phyloP scores from a whole-genome alignment of 2,329 filamentous ascomycete genomes.

The Nemania sp. region DNA sequence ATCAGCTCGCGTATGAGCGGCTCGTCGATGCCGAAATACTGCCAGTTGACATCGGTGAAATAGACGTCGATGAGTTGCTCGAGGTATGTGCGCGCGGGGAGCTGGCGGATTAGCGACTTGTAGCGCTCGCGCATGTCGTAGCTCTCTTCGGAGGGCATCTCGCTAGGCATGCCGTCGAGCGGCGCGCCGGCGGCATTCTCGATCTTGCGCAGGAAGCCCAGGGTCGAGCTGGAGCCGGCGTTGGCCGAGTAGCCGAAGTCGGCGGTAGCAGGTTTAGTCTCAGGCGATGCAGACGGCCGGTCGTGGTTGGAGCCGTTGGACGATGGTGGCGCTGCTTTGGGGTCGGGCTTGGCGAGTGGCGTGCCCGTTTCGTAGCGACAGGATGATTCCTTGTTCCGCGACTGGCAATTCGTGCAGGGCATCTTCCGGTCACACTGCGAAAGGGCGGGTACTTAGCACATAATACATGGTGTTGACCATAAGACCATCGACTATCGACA shows the following conservation, averaged over 20 bases:
- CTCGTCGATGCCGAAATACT: slow-evolving; percentile 60
- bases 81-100: slow-evolving; percentile 58
- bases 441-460: slow-evolving; percentile 22
- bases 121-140: slow-evolving; percentile 58
- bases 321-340: slow-evolving; percentile 30
- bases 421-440: slow-evolving; percentile 60
- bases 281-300: slow-evolving; percentile 30
- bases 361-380: slow-evolving; percentile 61
- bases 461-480: background rate
- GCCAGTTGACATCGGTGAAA: slow-evolving; percentile 62
- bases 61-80: slow-evolving; percentile 59
- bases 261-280: slow-evolving; percentile 48
- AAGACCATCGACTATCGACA: no score
- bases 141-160: slow-evolving; percentile 40
- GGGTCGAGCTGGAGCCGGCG: slow-evolving; percentile 55
- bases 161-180: slow-evolving; percentile 40
- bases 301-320: slow-evolving; percentile 27
- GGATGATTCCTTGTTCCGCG: slow-evolving; percentile 57
- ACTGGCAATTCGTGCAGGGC: slow-evolving; percentile 63
- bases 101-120: slow-evolving; percentile 59
- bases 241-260: slow-evolving; percentile 58
- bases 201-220: slow-evolving; percentile 59
- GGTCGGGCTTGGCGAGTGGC: slow-evolving; percentile 45
- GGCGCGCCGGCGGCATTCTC: slow-evolving; percentile 48
- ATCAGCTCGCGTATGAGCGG: slow-evolving; percentile 56